phyloP scores from a whole-genome alignment of 75 land plant species.

The Pinus taeda region DNA sequence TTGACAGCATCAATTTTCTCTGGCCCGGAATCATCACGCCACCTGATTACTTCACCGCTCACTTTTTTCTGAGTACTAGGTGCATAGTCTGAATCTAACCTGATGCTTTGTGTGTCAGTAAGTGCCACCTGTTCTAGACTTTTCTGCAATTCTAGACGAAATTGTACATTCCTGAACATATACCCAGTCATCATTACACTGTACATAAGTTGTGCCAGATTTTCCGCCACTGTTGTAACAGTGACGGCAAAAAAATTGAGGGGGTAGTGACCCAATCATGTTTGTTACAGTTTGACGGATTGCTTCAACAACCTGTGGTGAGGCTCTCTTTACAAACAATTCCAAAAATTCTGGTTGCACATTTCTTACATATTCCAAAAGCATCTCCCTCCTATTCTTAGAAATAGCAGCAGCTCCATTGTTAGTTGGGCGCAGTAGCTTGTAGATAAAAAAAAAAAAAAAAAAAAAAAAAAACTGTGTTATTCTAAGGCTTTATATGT shows the following conservation, averaged over 20 bases:
- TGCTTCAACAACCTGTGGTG: slow-evolving; percentile 92
- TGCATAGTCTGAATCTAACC: slow-evolving; percentile 58
- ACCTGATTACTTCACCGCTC: slow-evolving; percentile 86
- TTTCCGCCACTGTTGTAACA: slow-evolving; percentile 93
- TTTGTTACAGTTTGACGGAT: slow-evolving; percentile 98
- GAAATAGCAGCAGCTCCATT: too few species aligned
- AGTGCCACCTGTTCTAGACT: slow-evolving; percentile 87
- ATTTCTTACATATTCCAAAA: slow-evolving; percentile 89
- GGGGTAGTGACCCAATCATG: slow-evolving; percentile 98
- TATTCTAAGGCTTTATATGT: too few species aligned
- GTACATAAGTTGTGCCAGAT: slow-evolving; percentile 97
- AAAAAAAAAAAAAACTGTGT: too few species aligned
- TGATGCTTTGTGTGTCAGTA: slow-evolving; percentile 41
- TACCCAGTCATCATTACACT: slow-evolving; percentile 99
- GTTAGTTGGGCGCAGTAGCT: too few species aligned
- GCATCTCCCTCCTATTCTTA: slow-evolving; percentile 77
- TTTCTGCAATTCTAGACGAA: slow-evolving; percentile 83
- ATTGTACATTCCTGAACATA: slow-evolving; percentile 96
- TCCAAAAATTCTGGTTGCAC: slow-evolving; percentile 98
- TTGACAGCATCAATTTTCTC: slow-evolving; percentile 83
- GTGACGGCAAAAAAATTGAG: slow-evolving; percentile 94
- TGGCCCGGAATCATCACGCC: slow-evolving; percentile 85
- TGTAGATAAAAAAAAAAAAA: too few species aligned
- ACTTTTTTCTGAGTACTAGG: slow-evolving; percentile 87
- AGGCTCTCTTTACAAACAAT: slow-evolving; percentile 77